A percentile compares a stretch with the other conserved stretches of the same genome.
phyloP scores from a whole-genome alignment of 257 asterid species.

The Nicotiana undulata region DNA sequence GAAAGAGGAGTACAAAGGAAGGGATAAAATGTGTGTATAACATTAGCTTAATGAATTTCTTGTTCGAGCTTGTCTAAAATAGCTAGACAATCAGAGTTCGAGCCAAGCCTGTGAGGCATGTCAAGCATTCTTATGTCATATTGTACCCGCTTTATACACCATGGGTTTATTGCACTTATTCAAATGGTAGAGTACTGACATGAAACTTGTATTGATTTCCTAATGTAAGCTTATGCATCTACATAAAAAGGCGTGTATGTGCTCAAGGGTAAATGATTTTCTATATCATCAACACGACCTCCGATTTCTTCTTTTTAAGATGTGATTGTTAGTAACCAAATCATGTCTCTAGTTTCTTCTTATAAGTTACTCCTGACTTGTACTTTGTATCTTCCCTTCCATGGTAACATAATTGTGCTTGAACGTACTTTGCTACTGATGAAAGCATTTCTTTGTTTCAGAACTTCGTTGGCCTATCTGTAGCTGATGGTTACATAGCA shows the following conservation, averaged over 20 bases:
- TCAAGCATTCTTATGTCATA: neutral
- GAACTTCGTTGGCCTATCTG: slow-evolving; percentile 96
- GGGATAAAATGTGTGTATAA: neutral
- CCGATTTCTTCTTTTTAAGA: neutral
- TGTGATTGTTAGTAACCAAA: neutral
- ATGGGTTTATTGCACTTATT: neutral
- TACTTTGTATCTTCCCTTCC: neutral
- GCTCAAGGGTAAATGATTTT: neutral
- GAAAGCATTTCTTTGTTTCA: slow-evolving; percentile 28
- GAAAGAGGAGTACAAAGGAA: neutral
- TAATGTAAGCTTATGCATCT: neutral
- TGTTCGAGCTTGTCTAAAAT: neutral
- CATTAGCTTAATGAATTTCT: neutral
- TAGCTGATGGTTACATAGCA: slow-evolving; percentile 92
- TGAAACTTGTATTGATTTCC: neutral
- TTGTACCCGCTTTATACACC: neutral
- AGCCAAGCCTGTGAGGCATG: neutral
- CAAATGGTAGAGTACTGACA: neutral
- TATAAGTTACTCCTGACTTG: neutral
- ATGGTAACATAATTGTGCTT: neutral
- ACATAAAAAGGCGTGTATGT: no score
- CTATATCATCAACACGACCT: neutral
- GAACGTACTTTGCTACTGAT: neutral
- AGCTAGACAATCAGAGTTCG: neutral
- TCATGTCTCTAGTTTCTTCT: neutral